Percentiles rank a stretch among this genome's conserved stretches.
Evolutionary conservation across 345 rosid species (phyloP).

Genomic region (Hibiscus tridactylites): DNA sequence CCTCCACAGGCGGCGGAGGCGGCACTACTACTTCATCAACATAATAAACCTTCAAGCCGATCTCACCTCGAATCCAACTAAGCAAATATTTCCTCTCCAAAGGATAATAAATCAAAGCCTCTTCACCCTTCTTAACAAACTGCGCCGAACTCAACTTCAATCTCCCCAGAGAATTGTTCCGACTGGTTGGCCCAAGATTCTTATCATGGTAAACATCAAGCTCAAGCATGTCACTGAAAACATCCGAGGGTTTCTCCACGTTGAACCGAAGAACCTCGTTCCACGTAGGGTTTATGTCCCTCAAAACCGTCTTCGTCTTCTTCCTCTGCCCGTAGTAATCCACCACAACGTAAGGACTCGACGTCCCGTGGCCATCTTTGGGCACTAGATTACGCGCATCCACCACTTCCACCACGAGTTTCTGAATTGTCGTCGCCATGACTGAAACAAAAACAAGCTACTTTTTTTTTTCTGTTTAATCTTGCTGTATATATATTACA

Average conservation of each 20-base stretch:
- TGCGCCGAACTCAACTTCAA: conserved; percentile 51
- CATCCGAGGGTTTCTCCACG: conserved; percentile 44
- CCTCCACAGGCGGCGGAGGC: conserved; percentile 8
- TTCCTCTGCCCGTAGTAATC: conserved; percentile 76
- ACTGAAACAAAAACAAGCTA: not conserved
- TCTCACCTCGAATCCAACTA: conserved; percentile 63
- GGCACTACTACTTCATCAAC: conserved; percentile 34
- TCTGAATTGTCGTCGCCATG: conserved; percentile 38
- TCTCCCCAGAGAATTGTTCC: conserved; percentile 65
- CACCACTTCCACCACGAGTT: conserved; percentile 70
- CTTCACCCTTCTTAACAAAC: conserved; percentile 80
- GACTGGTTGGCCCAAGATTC: conserved; percentile 54
- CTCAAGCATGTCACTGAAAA: conserved; percentile 62
- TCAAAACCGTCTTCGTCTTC: conserved; percentile 43
- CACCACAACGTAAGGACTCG: conserved; percentile 77
- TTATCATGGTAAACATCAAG: conserved; percentile 67
- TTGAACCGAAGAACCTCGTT: conserved; percentile 63
- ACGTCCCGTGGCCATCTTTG: conserved; percentile 77
- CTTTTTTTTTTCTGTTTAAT: not conserved
- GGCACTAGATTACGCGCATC: conserved; percentile 64
- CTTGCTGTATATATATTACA: not conserved
- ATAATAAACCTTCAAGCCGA: conserved; percentile 68
- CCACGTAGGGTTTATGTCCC: conserved; percentile 76
- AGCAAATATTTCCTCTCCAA: conserved; percentile 52
- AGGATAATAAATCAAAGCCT: conserved; percentile 66